Percentiles rank a stretch among this genome's conserved stretches.
phyloP scores from a whole-genome alignment of 768 basidiomycete species.

The Wakefieldia striispora region DNA sequence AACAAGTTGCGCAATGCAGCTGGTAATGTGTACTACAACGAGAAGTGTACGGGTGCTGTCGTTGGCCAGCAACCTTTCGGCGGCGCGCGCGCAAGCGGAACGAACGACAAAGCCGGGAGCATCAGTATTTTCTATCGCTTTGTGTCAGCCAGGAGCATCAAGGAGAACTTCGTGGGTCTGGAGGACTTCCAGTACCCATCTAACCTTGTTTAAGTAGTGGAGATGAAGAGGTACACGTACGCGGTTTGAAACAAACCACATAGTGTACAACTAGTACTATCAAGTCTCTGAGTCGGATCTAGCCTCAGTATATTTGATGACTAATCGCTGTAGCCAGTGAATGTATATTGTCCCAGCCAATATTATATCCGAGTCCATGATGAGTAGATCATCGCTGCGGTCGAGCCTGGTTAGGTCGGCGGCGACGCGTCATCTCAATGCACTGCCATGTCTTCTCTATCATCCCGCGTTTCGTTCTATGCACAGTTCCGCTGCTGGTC shows the following conservation, averaged over 20 bases:
- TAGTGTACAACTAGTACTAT: too few species aligned
- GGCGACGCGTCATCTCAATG: background rate
- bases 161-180: constrained; percentile 91
- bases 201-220: constrained; percentile 58
- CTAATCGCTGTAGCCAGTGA: too few species aligned
- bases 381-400: too few species aligned
- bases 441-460: background rate
- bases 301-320: too few species aligned
- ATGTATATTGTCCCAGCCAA: background rate
- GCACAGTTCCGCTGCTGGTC: constrained; percentile 1
- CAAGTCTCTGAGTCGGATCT: too few species aligned
- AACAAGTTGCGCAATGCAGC: constrained; percentile 86
- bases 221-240: background rate
- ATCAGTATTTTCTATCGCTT: constrained; percentile 76
- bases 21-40: constrained; percentile 97
- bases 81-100: constrained; percentile 88
- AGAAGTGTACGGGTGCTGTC: constrained; percentile 97
- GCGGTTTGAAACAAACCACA: background rate
- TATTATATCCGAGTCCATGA: background rate
- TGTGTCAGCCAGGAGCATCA: constrained; percentile 88
- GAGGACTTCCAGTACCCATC: constrained; percentile 84
- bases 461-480: background rate
- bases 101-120: constrained; percentile 97
- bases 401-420: too few species aligned
- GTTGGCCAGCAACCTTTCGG: constrained; percentile 99